These are phyloP conservation scores for Citrus mangshanensis DNA, from an alignment of 345 rosid species.

Conservation along the genomic window DNA sequence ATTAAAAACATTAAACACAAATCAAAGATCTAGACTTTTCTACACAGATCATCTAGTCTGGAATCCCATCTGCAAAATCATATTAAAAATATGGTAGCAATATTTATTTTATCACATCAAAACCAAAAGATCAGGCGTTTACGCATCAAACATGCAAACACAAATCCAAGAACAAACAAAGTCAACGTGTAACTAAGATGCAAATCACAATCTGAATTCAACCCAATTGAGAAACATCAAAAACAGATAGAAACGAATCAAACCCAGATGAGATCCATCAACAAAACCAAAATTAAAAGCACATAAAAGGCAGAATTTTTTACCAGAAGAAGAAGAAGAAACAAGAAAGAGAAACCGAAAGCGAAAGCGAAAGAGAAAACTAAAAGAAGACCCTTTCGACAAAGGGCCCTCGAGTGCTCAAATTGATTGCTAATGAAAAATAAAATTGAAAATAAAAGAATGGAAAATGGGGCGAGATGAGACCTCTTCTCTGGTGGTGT, in stretches of 20 bases:
- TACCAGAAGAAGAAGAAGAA: slow-evolving; percentile 5
- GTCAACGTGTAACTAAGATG: neutral
- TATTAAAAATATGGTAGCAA: neutral
- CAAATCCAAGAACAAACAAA: neutral
- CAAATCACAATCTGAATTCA: neutral
- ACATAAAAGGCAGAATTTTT: neutral
- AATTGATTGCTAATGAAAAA: neutral
- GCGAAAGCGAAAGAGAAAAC: neutral
- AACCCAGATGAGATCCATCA: neutral
- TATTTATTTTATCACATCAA: neutral
- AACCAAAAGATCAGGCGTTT: neutral
- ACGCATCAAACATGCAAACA: neutral
- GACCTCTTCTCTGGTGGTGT: neutral
- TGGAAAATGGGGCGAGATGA: neutral
- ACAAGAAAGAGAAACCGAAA: neutral
- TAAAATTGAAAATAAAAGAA: neutral
- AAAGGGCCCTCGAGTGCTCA: slow-evolving; percentile 19
- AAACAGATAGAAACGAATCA: neutral
- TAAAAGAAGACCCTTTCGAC: slow-evolving; percentile 16
- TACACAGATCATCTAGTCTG: neutral
- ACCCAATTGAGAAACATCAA: neutral
- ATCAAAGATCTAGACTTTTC: neutral
- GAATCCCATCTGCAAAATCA: neutral
- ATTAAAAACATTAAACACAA: neutral
- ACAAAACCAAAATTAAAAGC: neutral